Evolutionary conservation across 108 stramenopile genomes (phyloP).

Genomic region (Bacterosira constricta): DNA sequence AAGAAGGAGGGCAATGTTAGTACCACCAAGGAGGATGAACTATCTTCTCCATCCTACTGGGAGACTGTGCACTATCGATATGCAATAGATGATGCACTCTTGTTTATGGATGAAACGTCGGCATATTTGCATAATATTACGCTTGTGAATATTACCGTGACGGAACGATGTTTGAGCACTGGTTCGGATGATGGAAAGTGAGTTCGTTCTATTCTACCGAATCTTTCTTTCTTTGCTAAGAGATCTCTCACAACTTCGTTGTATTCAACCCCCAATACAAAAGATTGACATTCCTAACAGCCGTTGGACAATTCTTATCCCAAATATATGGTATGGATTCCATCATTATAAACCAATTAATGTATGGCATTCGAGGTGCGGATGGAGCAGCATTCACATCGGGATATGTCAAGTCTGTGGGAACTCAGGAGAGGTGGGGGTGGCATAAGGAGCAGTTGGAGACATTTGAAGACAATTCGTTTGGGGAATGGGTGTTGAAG

Average conservation of each 20-base stretch:
- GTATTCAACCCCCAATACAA: too few relatives aligned
- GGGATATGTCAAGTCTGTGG: constrained; percentile 40
- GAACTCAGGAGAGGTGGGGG: constrained; percentile 62
- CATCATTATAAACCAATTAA: constrained; percentile 67
- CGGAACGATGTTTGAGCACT: constrained; percentile 54
- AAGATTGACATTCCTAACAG: constrained; percentile 32
- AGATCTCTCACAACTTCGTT: background rate
- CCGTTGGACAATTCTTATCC: constrained; percentile 44
- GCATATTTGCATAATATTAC: constrained; percentile 47
- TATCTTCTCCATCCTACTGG: constrained; percentile 48
- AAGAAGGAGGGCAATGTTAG: background rate
- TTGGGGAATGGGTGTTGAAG: constrained; percentile 24
- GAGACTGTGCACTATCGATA: constrained; percentile 52
- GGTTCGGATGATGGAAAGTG: constrained; percentile 48
- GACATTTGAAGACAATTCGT: constrained; percentile 27
- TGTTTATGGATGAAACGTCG: constrained; percentile 46
- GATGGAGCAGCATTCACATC: constrained; percentile 29
- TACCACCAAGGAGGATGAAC: constrained; percentile 5
- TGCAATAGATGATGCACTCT: constrained; percentile 45
- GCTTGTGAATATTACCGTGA: constrained; percentile 54
- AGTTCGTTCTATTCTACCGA: constrained; percentile 10
- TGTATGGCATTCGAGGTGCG: constrained; percentile 56
- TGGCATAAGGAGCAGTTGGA: constrained; percentile 53
- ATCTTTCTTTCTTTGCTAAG: background rate
- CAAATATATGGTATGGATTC: constrained; percentile 71